These are phyloP conservation scores for Aphanomyces invadans DNA, from an alignment of 352 stramenopile species.

Conservation along the genomic window DNA sequence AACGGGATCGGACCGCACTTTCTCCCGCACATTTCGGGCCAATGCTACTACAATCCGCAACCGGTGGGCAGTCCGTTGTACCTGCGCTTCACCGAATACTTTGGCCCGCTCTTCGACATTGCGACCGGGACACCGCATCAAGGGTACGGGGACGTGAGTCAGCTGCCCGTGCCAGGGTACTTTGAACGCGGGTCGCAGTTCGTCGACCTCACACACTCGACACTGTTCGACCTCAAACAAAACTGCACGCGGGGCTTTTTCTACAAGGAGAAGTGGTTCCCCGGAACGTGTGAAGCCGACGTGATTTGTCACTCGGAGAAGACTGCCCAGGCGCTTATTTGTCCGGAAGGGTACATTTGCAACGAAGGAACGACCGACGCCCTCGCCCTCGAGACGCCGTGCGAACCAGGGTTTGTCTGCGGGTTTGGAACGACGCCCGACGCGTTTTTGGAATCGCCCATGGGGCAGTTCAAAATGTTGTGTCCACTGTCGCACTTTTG, in stretches of 20 bases:
- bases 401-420: slow-evolving; percentile 90
- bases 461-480: slow-evolving; percentile 80
- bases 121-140: slow-evolving; percentile 85
- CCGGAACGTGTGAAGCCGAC: slow-evolving; percentile 95
- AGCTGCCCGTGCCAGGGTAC: slow-evolving; percentile 71
- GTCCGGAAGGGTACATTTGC: slow-evolving; percentile 92
- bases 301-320: slow-evolving; percentile 79
- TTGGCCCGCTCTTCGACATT: slow-evolving; percentile 92
- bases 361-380: slow-evolving; percentile 85
- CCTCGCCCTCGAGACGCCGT: slow-evolving; percentile 62
- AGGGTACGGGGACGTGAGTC: slow-evolving; percentile 83
- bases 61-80: slow-evolving; percentile 85
- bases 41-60: slow-evolving; percentile 93
- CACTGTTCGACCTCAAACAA: slow-evolving; percentile 77
- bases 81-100: slow-evolving; percentile 90
- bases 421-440: slow-evolving; percentile 92
- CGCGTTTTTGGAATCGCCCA: slow-evolving; percentile 75
- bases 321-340: slow-evolving; percentile 81
- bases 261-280: slow-evolving; percentile 86
- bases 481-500: slow-evolving; percentile 90
- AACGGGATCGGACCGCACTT: slow-evolving; percentile 88
- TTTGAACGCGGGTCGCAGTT: slow-evolving; percentile 79
- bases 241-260: slow-evolving; percentile 94
- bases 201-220: slow-evolving; percentile 80
- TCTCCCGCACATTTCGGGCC: slow-evolving; percentile 50